Conservation (phyloP, 2,329 filamentous ascomycete species). For the Penicillium sp. region DNA sequence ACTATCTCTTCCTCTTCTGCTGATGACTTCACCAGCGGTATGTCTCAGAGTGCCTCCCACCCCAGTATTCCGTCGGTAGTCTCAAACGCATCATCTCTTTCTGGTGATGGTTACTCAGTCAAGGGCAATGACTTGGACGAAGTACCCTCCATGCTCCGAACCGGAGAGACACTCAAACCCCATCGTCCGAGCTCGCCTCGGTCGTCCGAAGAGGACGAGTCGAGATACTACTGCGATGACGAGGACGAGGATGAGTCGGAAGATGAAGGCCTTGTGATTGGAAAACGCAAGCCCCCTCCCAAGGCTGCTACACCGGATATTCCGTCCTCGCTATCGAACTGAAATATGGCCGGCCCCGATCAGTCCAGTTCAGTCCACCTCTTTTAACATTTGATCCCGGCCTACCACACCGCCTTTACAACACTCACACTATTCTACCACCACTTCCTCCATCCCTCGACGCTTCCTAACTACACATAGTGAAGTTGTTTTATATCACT, state of each 20-base stretch:
- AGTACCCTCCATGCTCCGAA: slow-evolving; percentile 42
- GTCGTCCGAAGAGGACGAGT: slow-evolving; percentile 38
- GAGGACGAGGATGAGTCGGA: slow-evolving; percentile 45
- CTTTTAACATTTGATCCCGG: neutral
- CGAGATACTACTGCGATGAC: slow-evolving; percentile 42
- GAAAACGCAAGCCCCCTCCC: slow-evolving; percentile 32
- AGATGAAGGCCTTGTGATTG: slow-evolving; percentile 44
- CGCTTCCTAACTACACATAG: slow-evolving; percentile 9
- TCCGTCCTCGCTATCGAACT: slow-evolving; percentile 4
- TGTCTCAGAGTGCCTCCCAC: slow-evolving; percentile 49
- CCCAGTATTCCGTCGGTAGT: slow-evolving; percentile 48
- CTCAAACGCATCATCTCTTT: slow-evolving; percentile 47
- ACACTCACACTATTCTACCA: neutral
- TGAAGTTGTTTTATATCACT: slow-evolving; percentile 22
- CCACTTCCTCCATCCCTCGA: slow-evolving; percentile 7
- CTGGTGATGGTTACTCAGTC: slow-evolving; percentile 35
- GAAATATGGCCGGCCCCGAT: slow-evolving; percentile 7
- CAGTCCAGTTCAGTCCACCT: neutral
- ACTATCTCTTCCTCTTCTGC: slow-evolving; percentile 49
- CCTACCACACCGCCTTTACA: neutral
- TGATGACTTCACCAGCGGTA: slow-evolving; percentile 46
- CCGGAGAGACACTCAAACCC: slow-evolving; percentile 43
- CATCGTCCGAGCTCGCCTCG: slow-evolving; percentile 19
- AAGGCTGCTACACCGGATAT: slow-evolving; percentile 21
- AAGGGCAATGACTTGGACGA: slow-evolving; percentile 30